Evolutionary conservation across 495 filamentous ascomycete species (phyloP), one percentile per base, ranked within the genome.

Genomic region (Penicillium simplicissimum): DNA sequence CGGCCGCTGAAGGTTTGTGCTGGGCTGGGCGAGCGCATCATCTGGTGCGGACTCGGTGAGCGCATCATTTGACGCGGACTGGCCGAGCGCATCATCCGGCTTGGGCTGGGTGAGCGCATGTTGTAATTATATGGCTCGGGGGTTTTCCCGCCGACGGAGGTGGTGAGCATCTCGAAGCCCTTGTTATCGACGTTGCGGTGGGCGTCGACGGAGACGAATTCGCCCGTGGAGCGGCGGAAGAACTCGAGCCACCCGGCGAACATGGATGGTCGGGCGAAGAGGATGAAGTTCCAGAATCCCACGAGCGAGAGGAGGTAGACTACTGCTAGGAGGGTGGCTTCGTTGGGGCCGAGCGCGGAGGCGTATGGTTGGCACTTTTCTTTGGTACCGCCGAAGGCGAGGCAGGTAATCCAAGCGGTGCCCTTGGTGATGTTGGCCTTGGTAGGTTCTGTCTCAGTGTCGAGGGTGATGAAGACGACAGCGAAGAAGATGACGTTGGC

Each of bases 401-500:
- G 79, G 68, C 95, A 98, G 0, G 64, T n/a, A 2, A 95, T 69
- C 91, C 92, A 98, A 0, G 83, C 79, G 38, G 73, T 60, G 4
- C 87, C 84, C 48, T 85, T 82, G 1, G 62, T 62, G 0, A 81
- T 60, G 70, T 92, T 80, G 23, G 79, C 68, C 14, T 75, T 72
- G 4, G 85, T 85, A 34, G 81, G 70, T 51, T 83, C 72, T 9
- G 89, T 79, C 7, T 88, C 84, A 47, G 83, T 84, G 72, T 98
- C 90, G 64, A 96, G 82, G 67, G 89, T 87, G 59, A 98, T 86
- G 73, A 97, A 98, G 58, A 96, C 83, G 19, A 96, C 83, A 9
- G 92, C 87, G 70, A 98, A 94, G 80, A 96, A 93, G 63, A 98
- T 85, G 48, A 97, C 90, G 71, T 97, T 92, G 47, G 84, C 83